Conservation (phyloP, 2,329 filamentous ascomycete genomes). For the Parastagonospora nodorum region DNA sequence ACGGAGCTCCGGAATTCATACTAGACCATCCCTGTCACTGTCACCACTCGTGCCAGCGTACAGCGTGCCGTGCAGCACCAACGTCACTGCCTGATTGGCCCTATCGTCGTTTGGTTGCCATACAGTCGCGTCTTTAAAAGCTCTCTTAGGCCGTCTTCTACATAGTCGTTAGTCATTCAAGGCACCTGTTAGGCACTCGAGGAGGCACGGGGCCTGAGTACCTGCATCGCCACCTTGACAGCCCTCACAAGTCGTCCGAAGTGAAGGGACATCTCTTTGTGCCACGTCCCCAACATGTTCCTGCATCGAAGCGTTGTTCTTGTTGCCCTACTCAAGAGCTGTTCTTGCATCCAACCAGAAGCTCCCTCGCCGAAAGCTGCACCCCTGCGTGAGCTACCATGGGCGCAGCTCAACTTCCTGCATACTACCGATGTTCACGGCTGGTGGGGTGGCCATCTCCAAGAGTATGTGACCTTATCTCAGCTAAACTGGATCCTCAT, state of each 20-base stretch:
- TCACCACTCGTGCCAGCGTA: too few relatives aligned
- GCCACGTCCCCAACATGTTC: slow-evolving; percentile 20
- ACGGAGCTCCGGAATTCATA: slow-evolving; percentile 6
- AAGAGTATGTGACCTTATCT: slow-evolving; percentile 67
- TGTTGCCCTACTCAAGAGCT: slow-evolving; percentile 48
- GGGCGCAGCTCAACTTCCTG: slow-evolving; percentile 94
- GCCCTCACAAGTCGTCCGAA: background rate
- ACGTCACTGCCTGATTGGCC: slow-evolving; percentile 22
- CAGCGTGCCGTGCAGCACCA: slow-evolving; percentile 9
- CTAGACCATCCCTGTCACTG: background rate
- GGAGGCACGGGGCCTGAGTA: slow-evolving; percentile 5
- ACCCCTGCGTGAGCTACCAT: slow-evolving; percentile 81
- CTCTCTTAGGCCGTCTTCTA: background rate
- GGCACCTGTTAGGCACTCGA: slow-evolving; percentile 6
- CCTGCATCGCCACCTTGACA: slow-evolving; percentile 24
- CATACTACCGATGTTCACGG: slow-evolving; percentile 92
- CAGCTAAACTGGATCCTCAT: background rate
- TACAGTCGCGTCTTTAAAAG: background rate
- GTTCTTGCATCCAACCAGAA: slow-evolving; percentile 70
- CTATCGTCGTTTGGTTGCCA: slow-evolving; percentile 3
- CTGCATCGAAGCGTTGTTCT: slow-evolving; percentile 9
- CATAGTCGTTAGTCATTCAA: slow-evolving; percentile 5
- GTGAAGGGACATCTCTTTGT: background rate
- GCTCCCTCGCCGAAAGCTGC: slow-evolving; percentile 78
- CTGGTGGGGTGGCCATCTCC: slow-evolving; percentile 91